phyloP scores from a whole-genome alignment of 306 rosid species.

The Rosa rugosa region DNA sequence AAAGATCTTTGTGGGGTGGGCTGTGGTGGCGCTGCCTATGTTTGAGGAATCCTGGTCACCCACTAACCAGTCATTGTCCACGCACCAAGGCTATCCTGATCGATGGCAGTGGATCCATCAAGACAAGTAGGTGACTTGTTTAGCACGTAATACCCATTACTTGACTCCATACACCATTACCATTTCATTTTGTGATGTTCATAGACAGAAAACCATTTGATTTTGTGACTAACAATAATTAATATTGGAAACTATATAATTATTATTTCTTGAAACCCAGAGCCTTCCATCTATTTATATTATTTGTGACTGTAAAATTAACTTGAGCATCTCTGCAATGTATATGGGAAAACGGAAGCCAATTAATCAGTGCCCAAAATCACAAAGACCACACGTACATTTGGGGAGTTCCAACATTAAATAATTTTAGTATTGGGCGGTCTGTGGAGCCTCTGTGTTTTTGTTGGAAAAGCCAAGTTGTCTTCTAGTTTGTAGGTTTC shows the following conservation, averaged over 20 bases:
- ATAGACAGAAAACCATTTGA: background rate
- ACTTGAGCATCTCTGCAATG: background rate
- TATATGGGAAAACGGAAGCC: background rate
- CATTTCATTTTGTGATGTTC: background rate
- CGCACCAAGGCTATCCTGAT: too few species aligned
- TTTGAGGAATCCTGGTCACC: background rate
- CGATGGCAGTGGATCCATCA: too few species aligned
- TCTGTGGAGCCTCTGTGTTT: background rate
- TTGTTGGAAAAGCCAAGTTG: background rate
- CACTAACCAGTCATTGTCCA: background rate
- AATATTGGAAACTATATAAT: background rate
- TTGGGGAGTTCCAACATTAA: background rate
- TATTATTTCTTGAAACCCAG: background rate
- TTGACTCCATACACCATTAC: background rate
- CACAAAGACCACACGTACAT: background rate
- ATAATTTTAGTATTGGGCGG: background rate
- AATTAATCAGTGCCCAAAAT: conserved; percentile 1
- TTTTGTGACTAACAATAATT: background rate
- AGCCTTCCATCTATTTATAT: background rate
- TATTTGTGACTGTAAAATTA: background rate
- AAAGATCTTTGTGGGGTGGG: background rate
- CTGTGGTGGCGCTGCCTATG: conserved; percentile 7
- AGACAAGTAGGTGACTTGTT: background rate
- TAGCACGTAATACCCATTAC: background rate
- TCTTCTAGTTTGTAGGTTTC: background rate